Evolutionary conservation across 495 filamentous ascomycete species (phyloP).

Genomic region (Aspergillus avenaceus): DNA sequence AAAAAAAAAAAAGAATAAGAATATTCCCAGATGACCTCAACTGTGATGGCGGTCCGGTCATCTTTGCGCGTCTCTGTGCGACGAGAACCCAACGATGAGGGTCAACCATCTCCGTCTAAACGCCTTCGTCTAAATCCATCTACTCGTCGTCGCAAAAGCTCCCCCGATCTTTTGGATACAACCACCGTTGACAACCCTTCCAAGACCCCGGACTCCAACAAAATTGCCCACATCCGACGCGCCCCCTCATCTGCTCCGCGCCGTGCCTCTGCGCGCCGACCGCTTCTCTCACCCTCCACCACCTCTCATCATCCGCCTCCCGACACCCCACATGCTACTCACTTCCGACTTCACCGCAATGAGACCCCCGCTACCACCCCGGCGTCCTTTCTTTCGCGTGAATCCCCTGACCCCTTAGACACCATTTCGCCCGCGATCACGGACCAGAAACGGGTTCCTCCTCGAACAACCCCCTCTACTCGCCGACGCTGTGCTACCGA

Average conservation of each 20-base stretch:
- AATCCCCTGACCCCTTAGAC: constrained; percentile 36
- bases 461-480: constrained; percentile 1
- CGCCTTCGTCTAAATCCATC: constrained; percentile 23
- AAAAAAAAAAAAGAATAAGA: not conserved
- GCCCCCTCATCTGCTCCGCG: constrained; percentile 2
- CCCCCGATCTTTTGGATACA: constrained; percentile 38
- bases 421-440: constrained; percentile 27
- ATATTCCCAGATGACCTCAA: not conserved
- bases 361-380: constrained; percentile 9
- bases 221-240: not conserved
- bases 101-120: constrained; percentile 26
- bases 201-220: constrained; percentile 1
- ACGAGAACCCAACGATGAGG: constrained; percentile 20
- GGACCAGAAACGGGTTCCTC: constrained; percentile 9
- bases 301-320: constrained; percentile 16
- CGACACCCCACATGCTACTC: constrained; percentile 18
- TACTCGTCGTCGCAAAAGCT: constrained; percentile 31
- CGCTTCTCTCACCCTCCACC: constrained; percentile 20
- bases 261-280: constrained; percentile 19
- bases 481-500: not conserved
- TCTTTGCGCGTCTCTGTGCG: constrained; percentile 35
- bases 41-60: constrained; percentile 35
- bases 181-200: constrained; percentile 17
- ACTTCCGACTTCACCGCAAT: constrained; percentile 20
- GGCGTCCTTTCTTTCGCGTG: constrained; percentile 4